A percentile compares a stretch with the other conserved stretches of the same genome.
phyloP scores from a whole-genome alignment of 208 protist species.

The Crithidia expoeki region DNA sequence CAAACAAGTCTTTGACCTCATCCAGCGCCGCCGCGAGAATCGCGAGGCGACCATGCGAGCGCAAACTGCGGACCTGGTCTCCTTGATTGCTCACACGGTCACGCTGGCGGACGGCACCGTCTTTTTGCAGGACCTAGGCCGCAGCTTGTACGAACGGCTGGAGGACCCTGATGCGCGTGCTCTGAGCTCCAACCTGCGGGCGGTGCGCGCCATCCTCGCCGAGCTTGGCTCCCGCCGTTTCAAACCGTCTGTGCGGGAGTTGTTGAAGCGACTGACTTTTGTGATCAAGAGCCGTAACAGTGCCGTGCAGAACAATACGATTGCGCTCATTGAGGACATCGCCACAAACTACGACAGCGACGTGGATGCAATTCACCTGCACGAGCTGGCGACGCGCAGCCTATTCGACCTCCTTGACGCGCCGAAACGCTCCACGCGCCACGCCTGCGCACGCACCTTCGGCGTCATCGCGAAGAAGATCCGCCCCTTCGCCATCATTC shows the following conservation, averaged over 20 bases:
- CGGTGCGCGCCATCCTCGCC: slow-evolving; percentile 97
- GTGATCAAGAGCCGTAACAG: slow-evolving; percentile 99
- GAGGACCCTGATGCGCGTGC: slow-evolving; percentile 97
- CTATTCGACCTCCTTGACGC: slow-evolving; percentile 99
- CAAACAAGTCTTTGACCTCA: slow-evolving; percentile 95
- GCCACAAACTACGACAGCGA: slow-evolving; percentile 85
- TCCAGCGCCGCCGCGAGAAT: slow-evolving; percentile 97
- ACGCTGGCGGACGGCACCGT: slow-evolving; percentile 94
- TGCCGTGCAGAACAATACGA: slow-evolving; percentile 98
- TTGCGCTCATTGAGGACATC: slow-evolving; percentile 98
- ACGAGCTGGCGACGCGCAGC: slow-evolving; percentile 98
- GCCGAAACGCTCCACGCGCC: slow-evolving; percentile 96
- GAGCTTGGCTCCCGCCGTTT: slow-evolving; percentile 97
- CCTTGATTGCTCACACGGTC: slow-evolving; percentile 95
- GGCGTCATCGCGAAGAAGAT: slow-evolving; percentile 99
- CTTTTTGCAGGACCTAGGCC: slow-evolving; percentile 95
- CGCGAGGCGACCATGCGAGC: slow-evolving; percentile 92
- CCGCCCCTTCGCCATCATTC: slow-evolving; percentile 98
- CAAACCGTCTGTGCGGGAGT: slow-evolving; percentile 96
- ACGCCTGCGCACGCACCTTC: slow-evolving; percentile 97
- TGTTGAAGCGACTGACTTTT: slow-evolving; percentile 97
- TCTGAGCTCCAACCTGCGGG: slow-evolving; percentile 96
- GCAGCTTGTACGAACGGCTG: slow-evolving; percentile 98
- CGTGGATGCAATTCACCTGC: slow-evolving; percentile 90
- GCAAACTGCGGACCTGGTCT: slow-evolving; percentile 97